Base-by-base conservation (phyloP, 345 rosid species). In the Eucalyptus curtisii region DNA sequence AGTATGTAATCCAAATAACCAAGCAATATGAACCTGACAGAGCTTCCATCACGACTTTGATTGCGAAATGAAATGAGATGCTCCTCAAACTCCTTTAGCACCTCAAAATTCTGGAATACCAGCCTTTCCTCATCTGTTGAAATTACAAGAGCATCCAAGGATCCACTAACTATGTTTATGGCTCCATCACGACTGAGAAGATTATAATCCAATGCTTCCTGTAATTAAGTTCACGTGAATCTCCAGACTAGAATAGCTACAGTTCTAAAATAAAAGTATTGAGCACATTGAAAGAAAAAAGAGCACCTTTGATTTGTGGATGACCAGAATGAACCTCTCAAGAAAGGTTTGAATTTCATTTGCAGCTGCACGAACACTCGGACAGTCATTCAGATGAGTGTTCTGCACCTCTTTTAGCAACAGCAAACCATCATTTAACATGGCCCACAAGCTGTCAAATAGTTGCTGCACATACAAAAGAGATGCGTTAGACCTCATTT, bases 141-240 rank as follows among this genome's bases (percentile, higher is more conserved):
- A 89, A 94, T 91, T 91, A 94, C 90, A 90, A 47, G 81, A 79
- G 93, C 94, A 88, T 61, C 88, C 84, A 81, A 80, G 71, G 91
- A 88, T 88, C 87, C 88, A 59, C 86, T 90, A 85, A 92, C 86
- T 66, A 90, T 89, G 84, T 88, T 88, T 89, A 92, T 89, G 59
- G 89, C 88, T 88, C 92, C 95, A 52, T 92, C 88, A 81, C 86
- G 87, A 57, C 92, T 91, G 88, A 95, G 89, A 90, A 97, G 95
- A 91, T 91, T 90, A 88, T 80, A 88, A 92, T 97, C 99, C 93
- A 97, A 89, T 37, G 92, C 93, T 86, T 93, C 99, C 99, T 96
- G 94, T 55, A 57, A 88, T 91, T 86, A 90, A 89, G n/a, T 91
- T 33, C 85, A 76, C 33, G 44, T 33, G 81, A 30, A 79, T 20